Conservation (phyloP, 2,329 filamentous ascomycete genomes). For the Hansfordia pulvinata region DNA sequence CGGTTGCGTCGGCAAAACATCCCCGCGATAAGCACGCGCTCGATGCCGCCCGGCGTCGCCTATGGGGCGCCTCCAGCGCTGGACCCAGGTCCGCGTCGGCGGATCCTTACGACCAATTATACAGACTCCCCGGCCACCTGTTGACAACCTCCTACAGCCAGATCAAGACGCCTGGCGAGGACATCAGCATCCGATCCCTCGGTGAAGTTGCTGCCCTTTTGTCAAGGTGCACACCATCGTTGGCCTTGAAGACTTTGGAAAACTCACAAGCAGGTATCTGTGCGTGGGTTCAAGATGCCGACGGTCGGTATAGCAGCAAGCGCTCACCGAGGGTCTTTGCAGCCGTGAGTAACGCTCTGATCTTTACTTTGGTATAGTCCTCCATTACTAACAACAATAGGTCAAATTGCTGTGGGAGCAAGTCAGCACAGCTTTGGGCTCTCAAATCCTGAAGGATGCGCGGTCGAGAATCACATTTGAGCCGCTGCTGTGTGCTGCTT, state of each 20-base stretch:
- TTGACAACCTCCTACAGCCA: conserved; percentile 41
- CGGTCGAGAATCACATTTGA: too few species aligned
- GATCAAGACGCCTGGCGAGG: conserved; percentile 22
- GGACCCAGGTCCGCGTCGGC: conserved; percentile 27
- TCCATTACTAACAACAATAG: conserved; percentile 22
- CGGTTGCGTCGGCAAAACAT: conserved; percentile 34
- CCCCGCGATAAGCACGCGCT: conserved; percentile 49
- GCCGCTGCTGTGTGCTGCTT: conserved; percentile 38
- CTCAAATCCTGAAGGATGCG: too few species aligned
- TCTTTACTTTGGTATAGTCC: neutral
- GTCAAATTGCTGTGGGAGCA: conserved; percentile 34
- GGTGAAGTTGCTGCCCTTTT: conserved; percentile 39
- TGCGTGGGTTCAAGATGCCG: conserved; percentile 49
- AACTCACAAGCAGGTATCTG: conserved; percentile 48
- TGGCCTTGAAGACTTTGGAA: conserved; percentile 40
- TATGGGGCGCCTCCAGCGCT: conserved; percentile 45
- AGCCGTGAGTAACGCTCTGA: conserved; percentile 25
- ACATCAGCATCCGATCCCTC: conserved; percentile 31
- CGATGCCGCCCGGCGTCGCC: conserved; percentile 48
- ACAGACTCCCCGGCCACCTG: conserved; percentile 40
- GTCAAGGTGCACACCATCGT: conserved; percentile 28
- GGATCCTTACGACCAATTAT: conserved; percentile 55
- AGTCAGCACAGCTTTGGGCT: too few species aligned
- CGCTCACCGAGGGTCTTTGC: conserved; percentile 24
- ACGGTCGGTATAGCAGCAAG: conserved; percentile 25